Evolutionary conservation across 139 green algal species (phyloP).

Genomic region (Spirogloea muscicola): DNA sequence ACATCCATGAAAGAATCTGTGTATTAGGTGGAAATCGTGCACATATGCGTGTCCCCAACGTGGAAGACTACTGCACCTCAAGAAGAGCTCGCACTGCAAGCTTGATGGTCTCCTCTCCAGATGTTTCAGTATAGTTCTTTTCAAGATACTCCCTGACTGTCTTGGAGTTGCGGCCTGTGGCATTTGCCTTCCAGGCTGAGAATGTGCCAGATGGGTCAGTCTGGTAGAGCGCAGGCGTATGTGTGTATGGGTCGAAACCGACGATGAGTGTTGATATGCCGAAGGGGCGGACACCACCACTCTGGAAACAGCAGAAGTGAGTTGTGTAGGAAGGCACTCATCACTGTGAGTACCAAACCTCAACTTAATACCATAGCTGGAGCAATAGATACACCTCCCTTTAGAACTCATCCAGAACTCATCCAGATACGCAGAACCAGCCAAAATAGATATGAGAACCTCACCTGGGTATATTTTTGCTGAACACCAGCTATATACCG

Average conservation of each 20-base stretch:
- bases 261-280: slow-evolving; percentile 96
- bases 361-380: too few relatives aligned
- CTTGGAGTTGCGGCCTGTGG: slow-evolving; percentile 95
- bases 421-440: too few relatives aligned
- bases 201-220: slow-evolving; percentile 95
- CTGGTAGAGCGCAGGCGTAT: slow-evolving; percentile 82
- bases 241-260: slow-evolving; percentile 72
- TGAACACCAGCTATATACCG: slow-evolving; percentile 78
- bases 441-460: too few relatives aligned
- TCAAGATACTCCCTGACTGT: slow-evolving; percentile 96
- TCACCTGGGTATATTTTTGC: slow-evolving; percentile 84
- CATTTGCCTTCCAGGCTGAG: slow-evolving; percentile 95
- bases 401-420: too few relatives aligned
- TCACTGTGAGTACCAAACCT: too few relatives aligned
- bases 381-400: too few relatives aligned
- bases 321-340: too few relatives aligned
- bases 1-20: too few relatives aligned
- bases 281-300: slow-evolving; percentile 92
- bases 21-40: too few relatives aligned
- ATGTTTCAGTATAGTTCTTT: slow-evolving; percentile 84
- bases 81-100: slow-evolving; percentile 84
- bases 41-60: too few relatives aligned
- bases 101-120: slow-evolving; percentile 79
- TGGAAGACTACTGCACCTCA: too few relatives aligned
- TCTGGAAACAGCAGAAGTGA: too few relatives aligned